These are phyloP conservation scores for Cryptococcus sp. DNA, from an alignment of 1,284 basidiomycete species.

Conservation along the genomic window DNA sequence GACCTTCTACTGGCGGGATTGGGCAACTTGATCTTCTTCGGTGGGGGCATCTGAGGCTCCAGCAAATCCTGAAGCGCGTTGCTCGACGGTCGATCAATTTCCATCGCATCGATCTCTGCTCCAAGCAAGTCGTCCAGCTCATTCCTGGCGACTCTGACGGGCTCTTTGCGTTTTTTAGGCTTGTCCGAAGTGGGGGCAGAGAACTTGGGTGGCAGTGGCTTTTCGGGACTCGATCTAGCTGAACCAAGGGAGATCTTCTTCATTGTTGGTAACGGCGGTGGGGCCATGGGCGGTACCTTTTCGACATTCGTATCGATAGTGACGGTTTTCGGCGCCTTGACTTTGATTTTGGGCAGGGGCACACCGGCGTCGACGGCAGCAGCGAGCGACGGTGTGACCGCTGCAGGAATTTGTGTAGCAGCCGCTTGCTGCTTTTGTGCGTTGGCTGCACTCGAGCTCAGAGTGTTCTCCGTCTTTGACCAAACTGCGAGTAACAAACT, in stretches of 20 bases:
- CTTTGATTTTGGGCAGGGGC: conserved; percentile 33
- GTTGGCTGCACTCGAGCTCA: conserved; percentile 20
- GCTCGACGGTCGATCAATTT: conserved; percentile 10
- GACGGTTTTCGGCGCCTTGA: conserved; percentile 37
- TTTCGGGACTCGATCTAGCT: not conserved
- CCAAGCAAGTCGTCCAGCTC: conserved; percentile 48
- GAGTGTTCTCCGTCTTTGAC: conserved; percentile 42
- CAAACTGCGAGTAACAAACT: conserved; percentile 30
- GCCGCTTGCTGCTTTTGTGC: conserved; percentile 11
- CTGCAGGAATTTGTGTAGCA: not conserved
- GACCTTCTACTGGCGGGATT: not conserved
- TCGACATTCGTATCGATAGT: conserved; percentile 22
- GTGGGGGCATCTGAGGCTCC: conserved; percentile 22
- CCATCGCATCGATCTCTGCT: conserved; percentile 50
- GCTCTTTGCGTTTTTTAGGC: conserved; percentile 26
- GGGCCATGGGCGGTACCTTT: conserved; percentile 40
- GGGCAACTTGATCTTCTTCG: conserved; percentile 39
- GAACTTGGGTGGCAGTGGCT: conserved; percentile 4
- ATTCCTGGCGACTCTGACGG: conserved; percentile 10
- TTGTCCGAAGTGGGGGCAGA: conserved; percentile 18
- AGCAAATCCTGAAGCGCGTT: conserved; percentile 32
- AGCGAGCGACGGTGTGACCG: conserved; percentile 43
- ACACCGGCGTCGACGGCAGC: conserved; percentile 8
- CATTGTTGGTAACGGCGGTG: conserved; percentile 42
- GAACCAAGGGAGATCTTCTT: conserved; percentile 3